phyloP scores from a whole-genome alignment of 2,329 filamentous ascomycete genomes.

The Pseudogymnoascus sp. region DNA sequence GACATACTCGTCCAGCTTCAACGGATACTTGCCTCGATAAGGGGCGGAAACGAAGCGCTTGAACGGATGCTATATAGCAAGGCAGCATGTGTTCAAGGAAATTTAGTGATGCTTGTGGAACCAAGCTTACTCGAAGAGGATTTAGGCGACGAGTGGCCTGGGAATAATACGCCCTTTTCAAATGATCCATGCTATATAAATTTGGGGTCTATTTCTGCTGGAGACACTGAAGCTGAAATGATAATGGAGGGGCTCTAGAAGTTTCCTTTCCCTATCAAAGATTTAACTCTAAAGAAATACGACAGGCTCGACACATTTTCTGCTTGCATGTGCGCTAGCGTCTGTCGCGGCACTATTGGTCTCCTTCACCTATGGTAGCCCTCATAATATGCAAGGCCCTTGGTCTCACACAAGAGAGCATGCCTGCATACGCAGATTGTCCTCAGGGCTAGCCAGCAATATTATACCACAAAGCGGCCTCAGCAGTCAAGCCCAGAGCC shows the following conservation, averaged over 20 bases:
- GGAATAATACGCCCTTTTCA: constrained; percentile 3
- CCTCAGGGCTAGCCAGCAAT: background rate
- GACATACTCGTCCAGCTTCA: constrained; percentile 35
- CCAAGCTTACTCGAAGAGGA: constrained; percentile 12
- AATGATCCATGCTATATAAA: constrained; percentile 3
- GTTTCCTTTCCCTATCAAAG: background rate
- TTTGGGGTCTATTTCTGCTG: background rate
- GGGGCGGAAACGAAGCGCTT: constrained; percentile 37
- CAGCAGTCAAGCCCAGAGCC: background rate
- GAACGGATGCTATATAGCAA: constrained; percentile 30
- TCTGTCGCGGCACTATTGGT: background rate
- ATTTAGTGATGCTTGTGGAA: constrained; percentile 4
- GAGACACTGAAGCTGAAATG: background rate
- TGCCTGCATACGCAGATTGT: background rate
- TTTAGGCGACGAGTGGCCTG: background rate
- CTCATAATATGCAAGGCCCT: background rate
- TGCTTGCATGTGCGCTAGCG: background rate
- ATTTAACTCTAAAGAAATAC: background rate
- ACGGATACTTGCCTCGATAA: constrained; percentile 34
- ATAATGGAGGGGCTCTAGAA: background rate
- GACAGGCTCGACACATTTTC: background rate
- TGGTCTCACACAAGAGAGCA: background rate
- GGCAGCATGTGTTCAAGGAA: constrained; percentile 14
- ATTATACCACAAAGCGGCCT: background rate
- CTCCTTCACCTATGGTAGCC: background rate